phyloP scores from a whole-genome alignment of 768 basidiomycete species.

The Lactarius akahatsu region DNA sequence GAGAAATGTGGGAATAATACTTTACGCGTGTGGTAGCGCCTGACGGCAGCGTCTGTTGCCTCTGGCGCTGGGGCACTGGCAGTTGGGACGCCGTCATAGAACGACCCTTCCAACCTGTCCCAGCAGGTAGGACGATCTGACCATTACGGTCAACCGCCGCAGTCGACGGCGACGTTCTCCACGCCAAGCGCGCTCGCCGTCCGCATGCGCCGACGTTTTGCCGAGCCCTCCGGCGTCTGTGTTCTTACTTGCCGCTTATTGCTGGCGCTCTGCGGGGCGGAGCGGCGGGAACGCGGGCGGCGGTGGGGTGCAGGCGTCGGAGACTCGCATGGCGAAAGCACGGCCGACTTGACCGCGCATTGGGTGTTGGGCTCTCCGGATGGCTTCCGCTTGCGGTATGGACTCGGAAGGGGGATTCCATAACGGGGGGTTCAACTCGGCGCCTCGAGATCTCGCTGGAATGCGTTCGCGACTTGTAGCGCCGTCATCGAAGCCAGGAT shows the following conservation, averaged over 20 bases:
- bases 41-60: not conserved
- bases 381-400: constrained; percentile 16
- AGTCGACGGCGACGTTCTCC: not conserved
- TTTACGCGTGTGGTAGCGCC: not conserved
- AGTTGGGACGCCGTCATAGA: not conserved
- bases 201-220: constrained; percentile 23
- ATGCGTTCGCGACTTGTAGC: not conserved
- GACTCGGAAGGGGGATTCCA: not conserved
- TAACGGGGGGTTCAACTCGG: not conserved
- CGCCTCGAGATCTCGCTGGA: not conserved
- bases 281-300: constrained; percentile 17
- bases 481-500: not conserved
- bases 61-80: not conserved
- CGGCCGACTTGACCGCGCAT: not conserved
- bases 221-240: constrained; percentile 11
- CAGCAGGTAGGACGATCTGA: constrained; percentile 27
- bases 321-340: not conserved
- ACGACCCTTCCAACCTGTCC: constrained; percentile 28
- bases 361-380: not conserved
- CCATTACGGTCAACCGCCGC: constrained; percentile 15
- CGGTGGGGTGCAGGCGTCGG: not conserved
- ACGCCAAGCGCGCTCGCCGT: constrained; percentile 22
- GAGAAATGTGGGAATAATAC: not conserved
- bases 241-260: not conserved
- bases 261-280: constrained; percentile 12